Evolutionary conservation across 1,139 yeast species (phyloP).

Genomic region (Suhomyces anneliseae): DNA sequence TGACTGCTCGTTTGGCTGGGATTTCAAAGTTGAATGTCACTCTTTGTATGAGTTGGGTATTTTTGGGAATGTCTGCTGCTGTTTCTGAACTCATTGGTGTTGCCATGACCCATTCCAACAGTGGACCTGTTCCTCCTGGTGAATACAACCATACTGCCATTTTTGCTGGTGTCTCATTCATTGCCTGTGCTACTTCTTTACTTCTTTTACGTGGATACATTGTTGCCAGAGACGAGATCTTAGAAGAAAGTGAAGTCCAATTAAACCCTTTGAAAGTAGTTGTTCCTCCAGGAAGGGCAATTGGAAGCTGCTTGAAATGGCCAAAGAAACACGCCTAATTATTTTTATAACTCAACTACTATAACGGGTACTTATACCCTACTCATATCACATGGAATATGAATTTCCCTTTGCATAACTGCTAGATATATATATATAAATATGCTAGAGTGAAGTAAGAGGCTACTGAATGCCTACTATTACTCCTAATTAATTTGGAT

Average conservation of each 20-base stretch:
- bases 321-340: slow-evolving; percentile 4
- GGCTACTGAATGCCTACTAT: too few relatives aligned
- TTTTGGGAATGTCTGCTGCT: slow-evolving; percentile 6
- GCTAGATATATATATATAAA: too few relatives aligned
- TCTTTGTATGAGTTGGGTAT: slow-evolving; percentile 9
- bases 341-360: too few relatives aligned
- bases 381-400: too few relatives aligned
- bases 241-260: neutral
- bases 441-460: too few relatives aligned
- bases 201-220: slow-evolving; percentile 9
- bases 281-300: slow-evolving; percentile 8
- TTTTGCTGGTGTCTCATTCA: slow-evolving; percentile 9
- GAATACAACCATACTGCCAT: slow-evolving; percentile 5
- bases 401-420: too few relatives aligned
- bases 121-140: neutral
- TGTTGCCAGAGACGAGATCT: slow-evolving; percentile 2
- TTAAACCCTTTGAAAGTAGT: neutral
- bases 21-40: slow-evolving; percentile 7
- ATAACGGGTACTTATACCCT: neutral
- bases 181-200: slow-evolving; percentile 2
- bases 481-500: too few relatives aligned
- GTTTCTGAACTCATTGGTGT: slow-evolving; percentile 8
- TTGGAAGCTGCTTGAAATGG: slow-evolving; percentile 10
- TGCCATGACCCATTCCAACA: neutral
- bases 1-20: slow-evolving; percentile 8